Conservation (phyloP, 225 moss, liverwort and hornwort species). For the Physcomitrium patens region DNA sequence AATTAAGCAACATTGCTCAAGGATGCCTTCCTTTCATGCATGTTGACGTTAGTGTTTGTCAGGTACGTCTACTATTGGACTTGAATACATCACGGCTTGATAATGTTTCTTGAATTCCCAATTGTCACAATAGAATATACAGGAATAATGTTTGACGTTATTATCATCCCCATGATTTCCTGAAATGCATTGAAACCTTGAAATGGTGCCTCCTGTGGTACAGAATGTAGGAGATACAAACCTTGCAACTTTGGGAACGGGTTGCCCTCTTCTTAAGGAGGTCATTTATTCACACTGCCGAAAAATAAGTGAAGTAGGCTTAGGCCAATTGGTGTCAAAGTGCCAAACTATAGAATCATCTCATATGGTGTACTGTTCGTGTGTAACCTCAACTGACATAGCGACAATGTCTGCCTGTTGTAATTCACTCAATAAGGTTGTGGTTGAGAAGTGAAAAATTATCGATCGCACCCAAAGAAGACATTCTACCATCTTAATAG, state of each 20-base stretch:
- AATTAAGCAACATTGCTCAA: slow-evolving; percentile 65
- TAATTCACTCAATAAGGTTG: slow-evolving; percentile 67
- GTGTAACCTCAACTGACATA: slow-evolving; percentile 66
- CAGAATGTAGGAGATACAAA: slow-evolving; percentile 80
- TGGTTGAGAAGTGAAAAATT: slow-evolving; percentile 81
- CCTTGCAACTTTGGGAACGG: slow-evolving; percentile 66
- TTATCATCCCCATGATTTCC: not conserved
- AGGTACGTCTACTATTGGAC: slow-evolving; percentile 48
- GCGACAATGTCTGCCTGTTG: slow-evolving; percentile 74
- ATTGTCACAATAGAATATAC: not conserved
- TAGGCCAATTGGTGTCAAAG: slow-evolving; percentile 62
- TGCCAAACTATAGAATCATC: slow-evolving; percentile 66
- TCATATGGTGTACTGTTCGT: slow-evolving; percentile 81
- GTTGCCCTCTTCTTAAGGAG: slow-evolving; percentile 69
- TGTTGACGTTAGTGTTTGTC: slow-evolving; percentile 77
- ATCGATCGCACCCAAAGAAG: slow-evolving; percentile 68
- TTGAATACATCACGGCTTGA: not conserved
- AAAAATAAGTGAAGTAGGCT: slow-evolving; percentile 65
- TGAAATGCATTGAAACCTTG: not conserved
- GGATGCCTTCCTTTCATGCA: slow-evolving; percentile 69
- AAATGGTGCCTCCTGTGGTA: slow-evolving; percentile 6
- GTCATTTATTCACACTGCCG: slow-evolving; percentile 74
- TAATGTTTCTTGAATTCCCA: not conserved
- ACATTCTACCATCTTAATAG: slow-evolving; percentile 63
- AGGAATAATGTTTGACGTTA: not conserved